Evolutionary conservation across 352 stramenopile genomes (phyloP).

Genomic region (Globisporangium cystogenes): DNA sequence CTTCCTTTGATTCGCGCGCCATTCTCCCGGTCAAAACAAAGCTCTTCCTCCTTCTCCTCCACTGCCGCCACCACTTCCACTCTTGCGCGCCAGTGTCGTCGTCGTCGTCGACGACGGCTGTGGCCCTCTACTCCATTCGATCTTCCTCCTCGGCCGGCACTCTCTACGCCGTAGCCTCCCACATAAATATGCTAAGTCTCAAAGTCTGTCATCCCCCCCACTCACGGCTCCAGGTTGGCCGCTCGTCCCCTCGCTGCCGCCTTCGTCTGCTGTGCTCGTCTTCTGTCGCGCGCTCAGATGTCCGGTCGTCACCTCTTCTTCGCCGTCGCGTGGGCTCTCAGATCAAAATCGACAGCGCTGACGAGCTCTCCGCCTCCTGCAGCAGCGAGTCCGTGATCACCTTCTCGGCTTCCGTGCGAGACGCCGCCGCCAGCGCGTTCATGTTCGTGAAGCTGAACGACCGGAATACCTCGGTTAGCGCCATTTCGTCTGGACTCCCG

Average conservation of each 20-base stretch:
- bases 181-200: slow-evolving; percentile 5
- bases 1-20: slow-evolving; percentile 33
- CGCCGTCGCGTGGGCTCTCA: not conserved
- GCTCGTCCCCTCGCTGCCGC: not conserved
- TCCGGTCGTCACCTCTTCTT: not conserved
- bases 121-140: not conserved
- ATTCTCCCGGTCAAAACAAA: not conserved
- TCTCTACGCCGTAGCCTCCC: slow-evolving; percentile 2
- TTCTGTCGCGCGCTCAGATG: too few relatives aligned
- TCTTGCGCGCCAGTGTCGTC: not conserved
- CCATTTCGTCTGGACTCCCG: slow-evolving; percentile 28
- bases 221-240: not conserved
- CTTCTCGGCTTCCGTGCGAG: slow-evolving; percentile 59
- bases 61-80: not conserved
- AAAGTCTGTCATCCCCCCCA: not conserved
- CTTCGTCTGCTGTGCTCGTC: not conserved
- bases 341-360: slow-evolving; percentile 61
- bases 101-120: not conserved
- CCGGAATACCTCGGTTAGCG: slow-evolving; percentile 51
- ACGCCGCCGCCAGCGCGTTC: slow-evolving; percentile 73
- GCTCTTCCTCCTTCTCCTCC: not conserved
- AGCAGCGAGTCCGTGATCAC: slow-evolving; percentile 42
- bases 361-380: slow-evolving; percentile 33
- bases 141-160: not conserved
- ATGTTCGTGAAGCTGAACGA: slow-evolving; percentile 87